Percentiles rank a stretch among this genome's conserved stretches.
phyloP scores from a whole-genome alignment of 805 yeast genomes.

The Crinitomyces ghanaensis region DNA sequence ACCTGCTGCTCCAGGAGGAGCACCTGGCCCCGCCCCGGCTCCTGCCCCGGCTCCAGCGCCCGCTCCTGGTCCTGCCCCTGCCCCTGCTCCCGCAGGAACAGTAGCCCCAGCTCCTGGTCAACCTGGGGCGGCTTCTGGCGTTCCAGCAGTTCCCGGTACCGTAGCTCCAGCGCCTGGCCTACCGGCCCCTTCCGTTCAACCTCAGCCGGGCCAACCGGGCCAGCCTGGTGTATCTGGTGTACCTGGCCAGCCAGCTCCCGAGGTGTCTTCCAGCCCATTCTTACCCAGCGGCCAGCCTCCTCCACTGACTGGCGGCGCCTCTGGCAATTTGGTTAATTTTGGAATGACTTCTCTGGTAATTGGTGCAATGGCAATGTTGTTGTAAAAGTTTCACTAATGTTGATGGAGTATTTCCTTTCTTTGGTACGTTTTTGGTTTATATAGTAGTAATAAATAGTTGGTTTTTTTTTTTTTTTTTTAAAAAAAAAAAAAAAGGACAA shows the following conservation, averaged over 20 bases:
- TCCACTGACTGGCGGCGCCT: neutral
- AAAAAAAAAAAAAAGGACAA: too few species aligned
- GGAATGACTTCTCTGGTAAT: too few species aligned
- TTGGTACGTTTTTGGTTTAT: too few species aligned
- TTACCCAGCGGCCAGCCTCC: neutral
- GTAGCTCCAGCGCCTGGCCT: neutral
- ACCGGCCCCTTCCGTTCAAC: neutral
- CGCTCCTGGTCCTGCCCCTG: too few species aligned
- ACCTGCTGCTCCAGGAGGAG: neutral
- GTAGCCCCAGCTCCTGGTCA: conserved; percentile 2
- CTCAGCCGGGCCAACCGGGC: neutral
- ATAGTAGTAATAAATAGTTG: too few species aligned
- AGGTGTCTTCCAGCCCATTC: neutral
- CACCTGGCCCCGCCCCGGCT: neutral
- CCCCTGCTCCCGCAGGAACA: too few species aligned
- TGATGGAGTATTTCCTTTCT: too few species aligned
- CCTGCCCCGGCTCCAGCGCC: too few species aligned
- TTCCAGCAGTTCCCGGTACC: conserved; percentile 2
- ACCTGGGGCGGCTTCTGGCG: conserved; percentile 1
- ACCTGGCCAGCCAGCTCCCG: neutral
- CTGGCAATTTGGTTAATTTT: too few species aligned
- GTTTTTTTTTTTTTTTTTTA: too few species aligned
- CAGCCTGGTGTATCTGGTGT: neutral
- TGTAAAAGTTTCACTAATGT: too few species aligned
- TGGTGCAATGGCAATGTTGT: too few species aligned